Evolutionary conservation across 2,329 filamentous ascomycete genomes (phyloP).

Genomic region (Microsporum audouinii): DNA sequence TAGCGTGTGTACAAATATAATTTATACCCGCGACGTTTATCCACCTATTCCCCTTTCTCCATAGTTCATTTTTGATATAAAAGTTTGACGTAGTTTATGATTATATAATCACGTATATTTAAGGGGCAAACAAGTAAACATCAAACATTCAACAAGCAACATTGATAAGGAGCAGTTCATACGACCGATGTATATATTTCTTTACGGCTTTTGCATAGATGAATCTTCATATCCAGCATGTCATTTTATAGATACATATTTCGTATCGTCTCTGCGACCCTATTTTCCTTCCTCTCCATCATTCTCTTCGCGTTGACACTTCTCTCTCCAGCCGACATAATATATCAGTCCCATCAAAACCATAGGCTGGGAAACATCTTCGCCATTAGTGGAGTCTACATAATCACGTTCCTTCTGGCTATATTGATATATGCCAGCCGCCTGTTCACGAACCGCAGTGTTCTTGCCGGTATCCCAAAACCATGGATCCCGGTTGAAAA

Average conservation of each 20-base stretch:
- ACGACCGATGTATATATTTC: neutral
- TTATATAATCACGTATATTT: neutral
- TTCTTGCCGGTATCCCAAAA: slow-evolving; percentile 74
- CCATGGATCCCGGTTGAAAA: slow-evolving; percentile 75
- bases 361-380: slow-evolving; percentile 67
- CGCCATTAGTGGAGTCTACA: slow-evolving; percentile 64
- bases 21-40: neutral
- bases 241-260: slow-evolving; percentile 31
- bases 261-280: slow-evolving; percentile 66
- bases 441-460: slow-evolving; percentile 74
- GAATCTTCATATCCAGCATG: neutral
- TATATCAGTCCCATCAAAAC: slow-evolving; percentile 62
- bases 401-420: slow-evolving; percentile 59
- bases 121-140: neutral
- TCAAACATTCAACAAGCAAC: neutral
- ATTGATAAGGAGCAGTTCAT: neutral
- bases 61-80: neutral
- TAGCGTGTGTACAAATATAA: neutral
- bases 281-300: slow-evolving; percentile 66
- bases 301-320: slow-evolving; percentile 62
- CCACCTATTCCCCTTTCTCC: neutral
- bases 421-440: slow-evolving; percentile 68
- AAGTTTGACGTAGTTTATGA: neutral
- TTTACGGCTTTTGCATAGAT: neutral
- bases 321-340: slow-evolving; percentile 67